Percentiles rank a stretch among this genome's conserved stretches.
Evolutionary conservation across 1,139 yeast genomes (phyloP).

Genomic region (Candida sp.): DNA sequence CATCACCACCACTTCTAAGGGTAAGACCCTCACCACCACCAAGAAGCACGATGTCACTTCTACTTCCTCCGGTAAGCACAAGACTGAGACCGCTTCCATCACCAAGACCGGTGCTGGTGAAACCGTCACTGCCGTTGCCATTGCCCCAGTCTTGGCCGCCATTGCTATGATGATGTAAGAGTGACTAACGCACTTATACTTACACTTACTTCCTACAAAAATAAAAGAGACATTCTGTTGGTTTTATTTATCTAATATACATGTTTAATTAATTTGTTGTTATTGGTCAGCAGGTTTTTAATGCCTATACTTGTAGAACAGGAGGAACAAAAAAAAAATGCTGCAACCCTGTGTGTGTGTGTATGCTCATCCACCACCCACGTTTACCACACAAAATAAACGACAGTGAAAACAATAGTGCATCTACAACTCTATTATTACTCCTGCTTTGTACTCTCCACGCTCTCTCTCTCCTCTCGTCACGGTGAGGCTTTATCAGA

Average conservation of each 20-base stretch:
- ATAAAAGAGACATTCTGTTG: not conserved
- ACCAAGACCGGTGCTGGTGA: conserved; percentile 21
- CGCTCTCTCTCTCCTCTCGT: too few species aligned
- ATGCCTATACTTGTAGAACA: not conserved
- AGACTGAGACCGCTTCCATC: conserved; percentile 17
- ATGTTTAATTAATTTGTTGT: not conserved
- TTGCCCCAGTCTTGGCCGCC: conserved; percentile 18
- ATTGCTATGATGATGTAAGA: conserved; percentile 19
- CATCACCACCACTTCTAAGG: conserved; percentile 8
- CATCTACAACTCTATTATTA: too few species aligned
- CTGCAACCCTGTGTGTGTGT: not conserved
- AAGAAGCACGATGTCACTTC: conserved; percentile 6
- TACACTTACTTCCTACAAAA: not conserved
- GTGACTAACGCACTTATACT: not conserved
- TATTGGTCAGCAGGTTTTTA: too few species aligned
- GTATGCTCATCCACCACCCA: too few species aligned
- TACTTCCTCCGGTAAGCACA: conserved; percentile 9
- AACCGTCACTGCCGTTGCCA: conserved; percentile 14
- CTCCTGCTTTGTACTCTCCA: too few species aligned
- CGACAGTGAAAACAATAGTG: too few species aligned
- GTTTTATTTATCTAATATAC: not conserved
- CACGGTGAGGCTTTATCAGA: too few species aligned
- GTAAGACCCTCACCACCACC: conserved; percentile 3
- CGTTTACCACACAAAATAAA: not conserved
- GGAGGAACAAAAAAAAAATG: not conserved